Evolutionary conservation across 2,329 filamentous ascomycete genomes (phyloP), one percentile per base, ranked within the genome.

Genomic region (Myriangium duriaei): DNA sequence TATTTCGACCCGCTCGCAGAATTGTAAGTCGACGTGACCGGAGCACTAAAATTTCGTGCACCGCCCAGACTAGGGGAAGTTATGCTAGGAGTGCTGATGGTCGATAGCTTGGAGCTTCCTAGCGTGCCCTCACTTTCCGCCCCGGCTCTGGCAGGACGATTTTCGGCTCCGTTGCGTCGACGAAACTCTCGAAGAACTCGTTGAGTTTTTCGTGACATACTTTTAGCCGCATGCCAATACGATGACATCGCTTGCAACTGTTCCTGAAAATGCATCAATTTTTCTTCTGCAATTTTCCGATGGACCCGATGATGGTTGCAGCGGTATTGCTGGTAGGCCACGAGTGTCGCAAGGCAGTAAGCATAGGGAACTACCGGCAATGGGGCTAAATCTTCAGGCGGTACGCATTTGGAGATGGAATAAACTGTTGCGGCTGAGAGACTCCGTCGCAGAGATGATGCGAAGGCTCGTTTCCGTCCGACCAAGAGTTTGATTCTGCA

Each of bases 341-440:
- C 69, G 2, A 67, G 67, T 42, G 74, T 60, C 3, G 69, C 68
- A 4, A 75, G 57, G 1, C 68, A 64, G 12, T 74, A 59, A 3
- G 69, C 66, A 45, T 74, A 75, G 3, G 71, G 69, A 11, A 74
- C 60, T 4, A 74, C 59, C 2, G 71, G 71, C 3, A 74, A 53
- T 1, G 69, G 68, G 15, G 69, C 62, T 1, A 74, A 55, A 10
- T 59, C 49, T 19, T 61, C 53, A 4, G 62, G 57, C 12, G 62
- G 58, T 48, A 68, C 62, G 18, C 61, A 57, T 10, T 61, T 61
- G 16, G 70, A 61, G 14, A 67, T 64, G 34, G 68, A 67, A 15
- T 57, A 41, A 31, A 74, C 67, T 37, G 71, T 65, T 15, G 69
- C 62, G n/a, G 71, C 68, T 12, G 69, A 69, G 4, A 72, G 60